phyloP scores from a whole-genome alignment of 306 rosid species.

The Abrus precatorius region DNA sequence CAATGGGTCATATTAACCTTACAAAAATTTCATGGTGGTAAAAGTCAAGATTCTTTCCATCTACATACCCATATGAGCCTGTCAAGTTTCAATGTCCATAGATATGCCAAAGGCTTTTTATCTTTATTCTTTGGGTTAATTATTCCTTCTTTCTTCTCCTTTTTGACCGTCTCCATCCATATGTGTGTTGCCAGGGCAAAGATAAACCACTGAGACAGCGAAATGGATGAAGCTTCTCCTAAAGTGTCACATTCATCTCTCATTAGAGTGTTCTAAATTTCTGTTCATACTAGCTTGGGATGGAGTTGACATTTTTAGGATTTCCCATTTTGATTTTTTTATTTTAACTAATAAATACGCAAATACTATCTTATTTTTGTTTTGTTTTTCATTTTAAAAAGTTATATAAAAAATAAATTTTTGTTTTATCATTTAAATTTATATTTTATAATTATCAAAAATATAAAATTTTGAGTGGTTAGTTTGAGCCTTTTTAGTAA shows the following conservation, averaged over 20 bases:
- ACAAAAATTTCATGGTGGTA: slow-evolving; percentile 28
- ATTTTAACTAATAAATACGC: too few relatives aligned
- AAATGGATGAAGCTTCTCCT: slow-evolving; percentile 17
- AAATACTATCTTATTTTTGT: too few relatives aligned
- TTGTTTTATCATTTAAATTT: too few relatives aligned
- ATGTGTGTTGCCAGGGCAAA: not conserved
- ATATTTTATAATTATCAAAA: too few relatives aligned
- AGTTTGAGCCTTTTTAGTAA: too few relatives aligned
- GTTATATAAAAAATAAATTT: too few relatives aligned
- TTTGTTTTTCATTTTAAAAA: too few relatives aligned
- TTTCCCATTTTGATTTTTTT: not conserved
- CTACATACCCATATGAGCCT: slow-evolving; percentile 21
- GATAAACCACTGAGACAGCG: slow-evolving; percentile 23
- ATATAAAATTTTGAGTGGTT: too few relatives aligned
- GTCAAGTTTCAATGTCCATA: slow-evolving; percentile 36
- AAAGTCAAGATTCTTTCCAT: slow-evolving; percentile 54
- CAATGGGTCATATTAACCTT: slow-evolving; percentile 10
- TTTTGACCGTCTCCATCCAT: slow-evolving; percentile 53
- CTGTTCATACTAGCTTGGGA: slow-evolving; percentile 2
- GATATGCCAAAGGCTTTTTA: slow-evolving; percentile 40
- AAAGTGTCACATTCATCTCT: slow-evolving; percentile 1
- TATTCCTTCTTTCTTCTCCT: slow-evolving; percentile 50
- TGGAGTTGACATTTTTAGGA: not conserved
- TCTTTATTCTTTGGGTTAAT: slow-evolving; percentile 54
- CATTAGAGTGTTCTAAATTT: not conserved